Percentiles rank a stretch among this genome's conserved stretches.
Evolutionary conservation across 2,329 filamentous ascomycete species (phyloP).

Genomic region (Parafenestella ontariensis): DNA sequence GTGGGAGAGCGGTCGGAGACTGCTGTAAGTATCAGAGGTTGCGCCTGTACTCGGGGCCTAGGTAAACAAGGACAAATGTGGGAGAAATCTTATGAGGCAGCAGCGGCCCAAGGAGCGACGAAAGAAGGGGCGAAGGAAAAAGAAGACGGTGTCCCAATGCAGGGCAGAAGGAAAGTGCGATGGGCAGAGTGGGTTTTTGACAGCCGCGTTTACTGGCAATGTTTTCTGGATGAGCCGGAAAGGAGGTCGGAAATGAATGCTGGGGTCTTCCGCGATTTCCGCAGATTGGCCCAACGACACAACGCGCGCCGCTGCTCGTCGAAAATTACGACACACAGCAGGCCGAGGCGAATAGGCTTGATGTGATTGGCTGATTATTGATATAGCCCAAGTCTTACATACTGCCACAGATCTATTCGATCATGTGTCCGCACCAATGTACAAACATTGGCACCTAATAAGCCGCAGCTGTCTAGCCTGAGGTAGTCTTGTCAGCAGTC

Average conservation of each 20-base stretch:
- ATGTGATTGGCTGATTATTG: slow-evolving; percentile 27
- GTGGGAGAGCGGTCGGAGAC: slow-evolving; percentile 8
- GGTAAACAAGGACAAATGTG: slow-evolving; percentile 21
- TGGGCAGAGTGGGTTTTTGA: slow-evolving; percentile 29
- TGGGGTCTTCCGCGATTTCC: slow-evolving; percentile 37
- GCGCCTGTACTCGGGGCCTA: slow-evolving; percentile 14
- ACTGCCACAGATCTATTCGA: not conserved
- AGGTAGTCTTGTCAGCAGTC: not conserved
- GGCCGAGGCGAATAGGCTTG: slow-evolving; percentile 25
- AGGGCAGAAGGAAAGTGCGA: slow-evolving; percentile 19
- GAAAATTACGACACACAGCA: slow-evolving; percentile 27
- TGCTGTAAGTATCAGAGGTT: slow-evolving; percentile 7
- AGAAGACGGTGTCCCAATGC: slow-evolving; percentile 25
- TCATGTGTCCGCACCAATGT: not conserved
- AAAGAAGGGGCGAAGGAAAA: slow-evolving; percentile 30
- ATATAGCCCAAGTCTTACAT: slow-evolving; percentile 10
- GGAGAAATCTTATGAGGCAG: slow-evolving; percentile 18
- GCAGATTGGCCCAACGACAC: slow-evolving; percentile 24
- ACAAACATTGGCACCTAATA: not conserved
- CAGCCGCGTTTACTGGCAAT: slow-evolving; percentile 29
- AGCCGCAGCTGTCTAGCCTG: not conserved
- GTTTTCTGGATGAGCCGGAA: slow-evolving; percentile 38
- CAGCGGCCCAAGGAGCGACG: slow-evolving; percentile 47
- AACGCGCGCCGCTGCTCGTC: slow-evolving; percentile 21
- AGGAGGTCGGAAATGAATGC: slow-evolving; percentile 48